Evolutionary conservation across 768 basidiomycete genomes (phyloP).

Genomic region (Galerina sulciceps): DNA sequence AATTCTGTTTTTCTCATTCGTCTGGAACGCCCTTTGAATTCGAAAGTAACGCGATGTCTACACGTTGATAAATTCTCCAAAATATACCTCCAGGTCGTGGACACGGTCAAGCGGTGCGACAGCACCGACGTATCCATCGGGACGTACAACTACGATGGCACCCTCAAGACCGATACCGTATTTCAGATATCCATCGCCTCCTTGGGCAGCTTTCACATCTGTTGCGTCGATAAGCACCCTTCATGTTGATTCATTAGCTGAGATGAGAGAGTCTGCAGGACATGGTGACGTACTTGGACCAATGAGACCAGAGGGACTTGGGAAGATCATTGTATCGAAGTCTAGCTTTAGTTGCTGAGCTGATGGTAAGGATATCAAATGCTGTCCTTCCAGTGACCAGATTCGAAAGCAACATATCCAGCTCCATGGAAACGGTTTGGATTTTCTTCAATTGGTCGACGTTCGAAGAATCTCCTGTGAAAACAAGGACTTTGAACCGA

Average conservation of each 20-base stretch:
- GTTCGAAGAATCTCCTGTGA: conserved; percentile 48
- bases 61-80: conserved; percentile 45
- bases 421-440: conserved; percentile 32
- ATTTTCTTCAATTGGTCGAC: conserved; percentile 32
- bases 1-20: too few species aligned
- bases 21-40: too few species aligned
- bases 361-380: conserved; percentile 49
- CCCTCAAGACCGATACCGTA: conserved; percentile 54
- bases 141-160: conserved; percentile 61
- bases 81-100: conserved; percentile 47
- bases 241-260: background rate
- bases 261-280: background rate
- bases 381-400: conserved; percentile 31
- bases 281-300: conserved; percentile 54
- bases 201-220: conserved; percentile 44
- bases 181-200: conserved; percentile 58
- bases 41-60: too few species aligned
- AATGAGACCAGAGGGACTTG: conserved; percentile 51
- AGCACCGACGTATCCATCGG: conserved; percentile 69
- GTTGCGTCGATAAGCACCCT: conserved; percentile 67
- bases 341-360: conserved; percentile 37
- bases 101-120: conserved; percentile 52
- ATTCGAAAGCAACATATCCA: conserved; percentile 34
- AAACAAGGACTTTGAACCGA: conserved; percentile 63
- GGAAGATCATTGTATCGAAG: conserved; percentile 53